Percentiles rank a stretch among this genome's conserved stretches.
Conservation (phyloP, 192 early-diverging fungal species). For the Backusella psychrophila region DNA sequence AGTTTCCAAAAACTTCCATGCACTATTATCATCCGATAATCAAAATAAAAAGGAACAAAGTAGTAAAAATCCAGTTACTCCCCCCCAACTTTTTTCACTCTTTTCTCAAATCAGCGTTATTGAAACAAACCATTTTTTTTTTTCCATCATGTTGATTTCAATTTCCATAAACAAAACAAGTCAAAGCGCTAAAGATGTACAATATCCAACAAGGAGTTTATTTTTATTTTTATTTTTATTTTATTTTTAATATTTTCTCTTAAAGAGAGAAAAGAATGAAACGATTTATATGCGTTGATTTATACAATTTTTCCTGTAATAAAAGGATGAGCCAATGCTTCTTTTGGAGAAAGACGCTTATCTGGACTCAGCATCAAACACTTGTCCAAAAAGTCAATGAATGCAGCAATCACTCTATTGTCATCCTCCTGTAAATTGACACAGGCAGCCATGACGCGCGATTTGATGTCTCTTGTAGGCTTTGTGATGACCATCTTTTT, state of each 20-base stretch:
- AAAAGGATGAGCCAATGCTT: conserved; percentile 90
- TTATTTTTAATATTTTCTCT: background rate
- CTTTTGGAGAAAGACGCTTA: conserved; percentile 79
- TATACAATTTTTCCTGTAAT: conserved; percentile 48
- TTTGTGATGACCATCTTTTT: conserved; percentile 63
- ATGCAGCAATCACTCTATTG: conserved; percentile 54
- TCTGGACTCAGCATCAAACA: conserved; percentile 84
- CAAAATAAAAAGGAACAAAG: no score
- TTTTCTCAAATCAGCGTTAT: background rate
- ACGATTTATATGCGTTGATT: background rate
- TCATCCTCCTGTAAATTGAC: conserved; percentile 59
- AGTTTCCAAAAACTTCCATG: no score
- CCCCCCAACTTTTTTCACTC: background rate
- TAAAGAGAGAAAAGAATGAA: background rate
- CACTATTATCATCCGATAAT: no score
- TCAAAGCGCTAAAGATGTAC: no score
- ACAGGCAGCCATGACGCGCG: conserved; percentile 53
- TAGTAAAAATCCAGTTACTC: no score
- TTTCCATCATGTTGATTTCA: background rate
- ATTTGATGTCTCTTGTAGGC: conserved; percentile 69
- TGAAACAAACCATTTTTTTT: background rate
- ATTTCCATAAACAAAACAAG: background rate
- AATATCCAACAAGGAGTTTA: no score
- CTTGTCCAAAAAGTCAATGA: conserved; percentile 87
- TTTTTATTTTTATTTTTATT: background rate